A percentile compares a stretch with the other conserved stretches of the same genome.
These are phyloP conservation scores for Cryptococcus floricola DNA, from an alignment of 1,284 basidiomycete genomes.

Conservation along the genomic window DNA sequence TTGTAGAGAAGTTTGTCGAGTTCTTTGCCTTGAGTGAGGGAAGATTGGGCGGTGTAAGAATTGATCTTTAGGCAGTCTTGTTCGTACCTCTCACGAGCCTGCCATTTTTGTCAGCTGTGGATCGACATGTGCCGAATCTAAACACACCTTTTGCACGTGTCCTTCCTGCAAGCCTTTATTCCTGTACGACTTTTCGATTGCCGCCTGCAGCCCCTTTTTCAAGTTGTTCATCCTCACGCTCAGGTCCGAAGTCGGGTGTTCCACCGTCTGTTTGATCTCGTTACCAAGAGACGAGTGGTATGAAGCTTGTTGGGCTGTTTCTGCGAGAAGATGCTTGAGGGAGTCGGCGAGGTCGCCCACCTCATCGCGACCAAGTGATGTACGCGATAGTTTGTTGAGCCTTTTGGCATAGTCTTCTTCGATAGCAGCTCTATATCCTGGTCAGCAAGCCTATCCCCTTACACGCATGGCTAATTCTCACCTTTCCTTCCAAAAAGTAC, in stretches of 20 bases:
- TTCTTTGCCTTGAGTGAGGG: slow-evolving; percentile 88
- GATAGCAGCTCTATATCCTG: slow-evolving; percentile 49
- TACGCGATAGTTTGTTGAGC: slow-evolving; percentile 74
- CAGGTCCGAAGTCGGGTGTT: slow-evolving; percentile 63
- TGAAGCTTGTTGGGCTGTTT: slow-evolving; percentile 71
- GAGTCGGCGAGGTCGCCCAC: slow-evolving; percentile 79
- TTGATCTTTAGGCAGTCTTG: slow-evolving; percentile 92
- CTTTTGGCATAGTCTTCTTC: slow-evolving; percentile 95
- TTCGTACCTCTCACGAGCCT: slow-evolving; percentile 90
- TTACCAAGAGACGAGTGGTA: slow-evolving; percentile 62
- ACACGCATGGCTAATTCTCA: slow-evolving; percentile 47
- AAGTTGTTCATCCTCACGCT: slow-evolving; percentile 65
- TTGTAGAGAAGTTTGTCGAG: slow-evolving; percentile 85
- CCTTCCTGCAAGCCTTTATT: slow-evolving; percentile 76
- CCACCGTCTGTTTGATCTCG: slow-evolving; percentile 74
- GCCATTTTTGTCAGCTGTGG: not conserved
- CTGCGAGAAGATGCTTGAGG: slow-evolving; percentile 70
- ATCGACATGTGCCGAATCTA: not conserved
- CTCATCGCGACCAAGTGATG: slow-evolving; percentile 76
- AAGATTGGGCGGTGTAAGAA: slow-evolving; percentile 88
- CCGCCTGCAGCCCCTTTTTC: slow-evolving; percentile 61
- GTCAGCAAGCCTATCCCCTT: not conserved
- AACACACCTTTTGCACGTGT: slow-evolving; percentile 65
- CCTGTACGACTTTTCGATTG: slow-evolving; percentile 83
- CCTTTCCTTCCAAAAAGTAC: slow-evolving; percentile 84